These are phyloP conservation scores for Amphibolis antarctica DNA, from an alignment of 106 monocot genomes.

Conservation along the genomic window DNA sequence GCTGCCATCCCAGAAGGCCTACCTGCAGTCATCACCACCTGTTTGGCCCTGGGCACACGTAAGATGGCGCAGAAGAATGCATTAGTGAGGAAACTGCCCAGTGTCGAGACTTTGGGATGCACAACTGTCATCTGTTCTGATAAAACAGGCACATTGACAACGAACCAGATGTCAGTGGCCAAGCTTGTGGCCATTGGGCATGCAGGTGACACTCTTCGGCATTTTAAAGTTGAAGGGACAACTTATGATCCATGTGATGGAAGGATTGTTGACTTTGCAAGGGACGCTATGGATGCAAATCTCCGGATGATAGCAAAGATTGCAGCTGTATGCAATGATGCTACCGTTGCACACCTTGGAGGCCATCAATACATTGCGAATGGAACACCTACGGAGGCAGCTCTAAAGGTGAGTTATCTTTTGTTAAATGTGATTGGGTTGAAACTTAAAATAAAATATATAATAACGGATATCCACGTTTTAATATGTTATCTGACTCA, in stretches of 20 bases:
- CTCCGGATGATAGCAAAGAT: conserved; percentile 23
- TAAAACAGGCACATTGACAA: conserved; percentile 28
- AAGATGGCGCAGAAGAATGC: conserved; percentile 38
- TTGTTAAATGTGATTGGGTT: too few relatives aligned
- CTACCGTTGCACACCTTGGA: conserved; percentile 3
- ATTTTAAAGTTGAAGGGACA: conserved; percentile 24
- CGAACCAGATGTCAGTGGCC: conserved; percentile 27
- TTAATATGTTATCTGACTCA: too few relatives aligned
- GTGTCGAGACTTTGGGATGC: conserved; percentile 30
- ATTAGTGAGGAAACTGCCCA: conserved; percentile 25
- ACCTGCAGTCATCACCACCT: conserved; percentile 26
- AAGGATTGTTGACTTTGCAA: conserved; percentile 16
- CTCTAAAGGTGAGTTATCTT: conserved; percentile 18
- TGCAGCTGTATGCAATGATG: conserved; percentile 28
- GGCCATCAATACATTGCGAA: conserved; percentile 17
- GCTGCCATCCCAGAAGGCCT: conserved; percentile 30
- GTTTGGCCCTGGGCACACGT: conserved; percentile 20
- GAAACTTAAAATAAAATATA: too few relatives aligned
- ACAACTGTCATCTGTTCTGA: conserved; percentile 30
- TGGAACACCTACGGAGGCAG: conserved; percentile 30
- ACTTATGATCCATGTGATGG: conserved; percentile 28
- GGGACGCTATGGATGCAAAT: conserved; percentile 18
- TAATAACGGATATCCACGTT: too few relatives aligned
- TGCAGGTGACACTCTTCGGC: neutral
- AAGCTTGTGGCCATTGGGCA: conserved; percentile 17